phyloP scores from a whole-genome alignment of 805 yeast genomes.

The Candida orba region DNA sequence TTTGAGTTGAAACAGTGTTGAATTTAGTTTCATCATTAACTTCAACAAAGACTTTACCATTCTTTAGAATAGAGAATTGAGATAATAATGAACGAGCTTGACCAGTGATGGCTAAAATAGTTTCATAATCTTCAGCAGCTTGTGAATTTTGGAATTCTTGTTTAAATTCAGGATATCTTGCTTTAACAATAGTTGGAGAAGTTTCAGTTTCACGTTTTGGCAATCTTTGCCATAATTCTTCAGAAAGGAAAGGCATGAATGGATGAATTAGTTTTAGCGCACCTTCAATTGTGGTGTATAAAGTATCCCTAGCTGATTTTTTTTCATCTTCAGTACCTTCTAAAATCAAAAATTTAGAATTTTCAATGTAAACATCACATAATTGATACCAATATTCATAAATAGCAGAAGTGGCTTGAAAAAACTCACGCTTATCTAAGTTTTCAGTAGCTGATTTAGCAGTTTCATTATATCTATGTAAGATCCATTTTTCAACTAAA shows the following conservation, averaged over 20 bases:
- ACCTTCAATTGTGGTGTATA: slow-evolving; percentile 87
- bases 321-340: slow-evolving; percentile 85
- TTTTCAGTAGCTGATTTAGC: slow-evolving; percentile 55
- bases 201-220: slow-evolving; percentile 77
- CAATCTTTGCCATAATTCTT: slow-evolving; percentile 98
- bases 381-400: slow-evolving; percentile 94
- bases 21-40: slow-evolving; percentile 41
- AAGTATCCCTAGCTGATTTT: slow-evolving; percentile 87
- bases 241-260: slow-evolving; percentile 96
- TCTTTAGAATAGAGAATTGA: slow-evolving; percentile 82
- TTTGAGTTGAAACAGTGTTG: slow-evolving; percentile 58
- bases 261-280: slow-evolving; percentile 93
- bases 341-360: slow-evolving; percentile 84
- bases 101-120: slow-evolving; percentile 80
- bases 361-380: slow-evolving; percentile 97
- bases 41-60: slow-evolving; percentile 81
- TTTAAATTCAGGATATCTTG: slow-evolving; percentile 66
- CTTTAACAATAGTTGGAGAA: slow-evolving; percentile 66
- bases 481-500: slow-evolving; percentile 93
- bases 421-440: slow-evolving; percentile 81
- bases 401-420: slow-evolving; percentile 77
- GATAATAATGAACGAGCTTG: slow-evolving; percentile 87
- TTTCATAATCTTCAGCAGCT: slow-evolving; percentile 72
- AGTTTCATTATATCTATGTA: slow-evolving; percentile 74
- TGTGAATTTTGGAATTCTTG: slow-evolving; percentile 53